Base-by-base conservation (phyloP, 1,284 basidiomycete genomes). In the Mycosarcoma maydis region DNA sequence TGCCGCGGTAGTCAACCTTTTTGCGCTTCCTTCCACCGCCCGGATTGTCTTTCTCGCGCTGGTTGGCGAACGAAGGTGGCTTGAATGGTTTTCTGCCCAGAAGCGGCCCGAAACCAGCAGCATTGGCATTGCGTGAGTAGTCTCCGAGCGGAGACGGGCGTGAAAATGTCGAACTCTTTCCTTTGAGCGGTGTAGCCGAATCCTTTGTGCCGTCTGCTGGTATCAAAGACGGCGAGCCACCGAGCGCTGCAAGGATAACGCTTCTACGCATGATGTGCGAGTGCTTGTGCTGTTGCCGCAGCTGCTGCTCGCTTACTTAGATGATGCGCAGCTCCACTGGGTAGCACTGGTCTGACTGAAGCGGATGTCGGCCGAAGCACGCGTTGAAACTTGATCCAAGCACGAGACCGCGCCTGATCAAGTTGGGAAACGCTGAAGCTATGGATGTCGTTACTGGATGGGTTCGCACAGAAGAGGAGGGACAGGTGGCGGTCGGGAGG, bases 11-110 rank as follows among this genome's bases (percentile, higher is more conserved):
- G 65, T 78, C 68, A 33, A 81, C 70, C 50, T 76, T 72, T 23
- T 73, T 59, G 22, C 80, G 69, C 53, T 80, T 80, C 13, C 75
- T 51, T 22, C 70, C 59, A 17, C 59, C 53, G 5, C 52, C 58
- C 2, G 61, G 48, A 19, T 50, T 65, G 22, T 61, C 49, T 33
- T 52, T 56, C 16, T 68, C 49, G 33, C 56, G 48, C 41, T 62
- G 60, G 11, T 68, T 64, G 34, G 70, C 72, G 33, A 67, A 68
- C 0, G 66, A 68, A 3, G 80, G 80, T 5, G 76, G 30, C 49
- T 80, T 80, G 68, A 81, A 81, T 4, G 77, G 77, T 39, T 81
- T 81, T 20, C 69, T 48, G 4, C 72, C 76, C 1, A 75, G 59
- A 2, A 76, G 60, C 0, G 72, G 56, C 8, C 75, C 77, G 38